Percentiles rank a stretch among this genome's conserved stretches.
Evolutionary conservation across 164 flowering plant genomes (phyloP).

Genomic region (Stephania yunnanensis): DNA sequence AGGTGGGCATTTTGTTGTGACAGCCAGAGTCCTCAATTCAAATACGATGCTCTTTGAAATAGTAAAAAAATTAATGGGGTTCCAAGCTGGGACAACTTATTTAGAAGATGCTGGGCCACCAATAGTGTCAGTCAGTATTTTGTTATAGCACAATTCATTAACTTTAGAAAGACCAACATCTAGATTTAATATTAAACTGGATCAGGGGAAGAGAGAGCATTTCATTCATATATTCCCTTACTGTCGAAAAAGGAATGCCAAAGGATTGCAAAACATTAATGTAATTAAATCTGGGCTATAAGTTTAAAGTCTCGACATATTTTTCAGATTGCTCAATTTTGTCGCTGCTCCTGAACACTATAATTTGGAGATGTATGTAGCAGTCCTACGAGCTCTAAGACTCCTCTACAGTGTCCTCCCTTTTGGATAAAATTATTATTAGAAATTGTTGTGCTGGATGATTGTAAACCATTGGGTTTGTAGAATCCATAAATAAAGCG

Average conservation of each 20-base stretch:
- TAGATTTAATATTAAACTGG: no score
- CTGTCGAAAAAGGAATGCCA: no score
- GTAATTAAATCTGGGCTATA: neutral
- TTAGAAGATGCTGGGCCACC: no score
- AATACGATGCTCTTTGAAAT: neutral
- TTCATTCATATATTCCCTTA: no score
- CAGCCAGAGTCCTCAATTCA: neutral
- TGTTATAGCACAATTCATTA: no score
- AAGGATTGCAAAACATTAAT: no score
- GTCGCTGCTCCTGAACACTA: neutral
- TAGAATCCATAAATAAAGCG: neutral
- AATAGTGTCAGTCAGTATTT: no score
- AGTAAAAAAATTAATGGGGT: neutral
- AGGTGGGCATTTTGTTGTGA: neutral
- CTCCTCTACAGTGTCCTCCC: neutral
- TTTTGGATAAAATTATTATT: neutral
- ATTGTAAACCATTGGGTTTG: neutral
- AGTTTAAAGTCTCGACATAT: neutral
- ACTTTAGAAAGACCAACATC: no score
- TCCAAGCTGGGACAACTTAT: no score
- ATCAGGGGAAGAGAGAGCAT: no score
- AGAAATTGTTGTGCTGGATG: neutral
- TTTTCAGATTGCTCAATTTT: neutral
- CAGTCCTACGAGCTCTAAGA: neutral
- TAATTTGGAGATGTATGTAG: neutral